These are phyloP conservation scores for Fusarium gaditjirri DNA, from an alignment of 2,329 filamentous ascomycete species.

Conservation along the genomic window DNA sequence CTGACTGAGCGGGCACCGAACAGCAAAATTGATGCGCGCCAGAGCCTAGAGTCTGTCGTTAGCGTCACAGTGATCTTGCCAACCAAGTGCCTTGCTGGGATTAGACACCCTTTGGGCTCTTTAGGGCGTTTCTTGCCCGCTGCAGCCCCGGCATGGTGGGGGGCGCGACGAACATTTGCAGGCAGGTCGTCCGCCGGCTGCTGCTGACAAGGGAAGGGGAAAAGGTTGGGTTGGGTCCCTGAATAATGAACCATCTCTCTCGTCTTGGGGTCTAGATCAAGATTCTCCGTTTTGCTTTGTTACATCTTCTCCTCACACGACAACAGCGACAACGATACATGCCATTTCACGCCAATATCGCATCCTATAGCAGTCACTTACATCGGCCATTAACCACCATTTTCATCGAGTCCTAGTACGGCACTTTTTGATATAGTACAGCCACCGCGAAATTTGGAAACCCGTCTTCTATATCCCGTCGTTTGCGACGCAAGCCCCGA, in stretches of 20 bases:
- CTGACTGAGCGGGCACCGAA: conserved; percentile 18
- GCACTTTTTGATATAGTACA: neutral
- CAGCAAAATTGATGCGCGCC: neutral
- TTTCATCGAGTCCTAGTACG: neutral
- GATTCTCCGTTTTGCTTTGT: conserved; percentile 19
- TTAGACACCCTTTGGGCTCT: conserved; percentile 23
- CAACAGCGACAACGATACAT: conserved; percentile 4
- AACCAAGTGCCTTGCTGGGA: conserved; percentile 30
- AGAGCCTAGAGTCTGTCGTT: conserved; percentile 5
- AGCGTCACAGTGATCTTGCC: conserved; percentile 27
- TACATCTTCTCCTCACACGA: conserved; percentile 25
- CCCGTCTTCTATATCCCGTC: conserved; percentile 6
- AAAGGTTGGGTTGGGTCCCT: conserved; percentile 27
- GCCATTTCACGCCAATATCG: neutral
- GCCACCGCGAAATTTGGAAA: conserved; percentile 13
- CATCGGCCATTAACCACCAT: neutral
- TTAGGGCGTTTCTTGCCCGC: conserved; percentile 17
- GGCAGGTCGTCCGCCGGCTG: conserved; percentile 18
- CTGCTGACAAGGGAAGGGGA: conserved; percentile 28
- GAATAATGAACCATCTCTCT: conserved; percentile 5
- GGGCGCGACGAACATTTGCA: conserved; percentile 28
- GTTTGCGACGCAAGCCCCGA: conserved; percentile 23
- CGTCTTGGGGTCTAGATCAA: conserved; percentile 17
- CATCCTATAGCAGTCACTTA: neutral
- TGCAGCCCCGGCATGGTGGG: conserved; percentile 36